Evolutionary conservation across 371 early-diverging fungal genomes (phyloP), one percentile per base, ranked within the genome.

Genomic region (Mortierella sp.): DNA sequence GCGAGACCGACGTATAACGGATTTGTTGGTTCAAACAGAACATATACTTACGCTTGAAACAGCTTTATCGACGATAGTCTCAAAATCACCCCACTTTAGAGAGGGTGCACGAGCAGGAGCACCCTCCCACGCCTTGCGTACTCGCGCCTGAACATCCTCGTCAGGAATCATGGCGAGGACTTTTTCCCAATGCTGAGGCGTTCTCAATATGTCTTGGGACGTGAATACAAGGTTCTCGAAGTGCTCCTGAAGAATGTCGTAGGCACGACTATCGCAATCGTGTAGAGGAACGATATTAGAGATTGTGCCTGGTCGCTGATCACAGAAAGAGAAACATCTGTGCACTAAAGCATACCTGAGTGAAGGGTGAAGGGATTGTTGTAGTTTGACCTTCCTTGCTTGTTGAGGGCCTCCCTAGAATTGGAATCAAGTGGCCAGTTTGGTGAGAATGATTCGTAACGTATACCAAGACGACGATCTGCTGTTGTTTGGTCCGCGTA

Each of bases 101-200:
- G 61, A 63, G 6, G 89, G 83, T 19, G 85, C 65, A 42, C 72
- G 64, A 24, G 58, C 65, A 5, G 81, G 82, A 23, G 81, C 61
- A n/a, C 78, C 69, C 10, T 67, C 67, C 91, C 90, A 92, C 52
- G 64, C 61, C 1, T 59, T 64, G 19, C 83, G 71, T n/a, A 91
- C 58, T 27, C 60, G 63, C 9, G 85, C 80, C 55, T 83, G 81
- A 23, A 87, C 73, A 83, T 87, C 84, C 55, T 86, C 85, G 65
- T 96, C 93, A 9, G 92, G 89, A 30, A 95, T 82, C n/a, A 93
- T 71, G 0, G 82, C 82, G 26, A 96, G 72, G 0, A 97, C 71
- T 61, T 92, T 94, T 3, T 72, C 82, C 92, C 94, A 94, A 18
- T 80, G 67, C 42, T 87, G 85, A 23, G 81, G 79, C 7, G 80